phyloP scores from a whole-genome alignment of 768 basidiomycete genomes.

The Cyclocybe cylindracea region DNA sequence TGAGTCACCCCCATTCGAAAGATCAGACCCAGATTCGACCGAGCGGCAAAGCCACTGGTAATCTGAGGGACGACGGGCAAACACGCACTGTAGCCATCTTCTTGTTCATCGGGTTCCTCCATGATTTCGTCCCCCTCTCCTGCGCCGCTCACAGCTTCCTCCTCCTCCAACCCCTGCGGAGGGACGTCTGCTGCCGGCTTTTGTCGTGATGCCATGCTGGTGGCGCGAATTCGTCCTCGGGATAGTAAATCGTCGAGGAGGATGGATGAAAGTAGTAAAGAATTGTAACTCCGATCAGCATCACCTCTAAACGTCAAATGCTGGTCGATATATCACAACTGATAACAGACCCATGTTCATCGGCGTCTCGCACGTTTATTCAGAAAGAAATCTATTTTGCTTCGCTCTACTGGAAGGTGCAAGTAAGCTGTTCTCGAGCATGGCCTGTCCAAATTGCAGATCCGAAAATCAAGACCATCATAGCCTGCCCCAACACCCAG shows the following conservation, averaged over 20 bases:
- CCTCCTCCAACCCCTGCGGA: conserved; percentile 58
- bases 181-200: conserved; percentile 40
- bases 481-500: conserved; percentile 66
- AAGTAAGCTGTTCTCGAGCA: conserved; percentile 46
- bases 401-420: conserved; percentile 35
- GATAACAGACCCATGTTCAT: not conserved
- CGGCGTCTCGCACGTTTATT: conserved; percentile 1
- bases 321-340: too few species aligned
- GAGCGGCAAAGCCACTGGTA: conserved; percentile 12
- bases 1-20: conserved; percentile 7
- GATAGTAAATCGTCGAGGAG: conserved; percentile 12
- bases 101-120: conserved; percentile 79
- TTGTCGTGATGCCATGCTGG: conserved; percentile 41
- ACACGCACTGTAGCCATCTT: conserved; percentile 76
- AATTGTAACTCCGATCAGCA: conserved; percentile 39
- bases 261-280: conserved; percentile 9
- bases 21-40: conserved; percentile 9
- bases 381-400: not conserved
- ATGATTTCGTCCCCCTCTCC: conserved; percentile 76
- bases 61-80: conserved; percentile 25
- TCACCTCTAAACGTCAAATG: too few species aligned
- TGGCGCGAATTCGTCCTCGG: conserved; percentile 14
- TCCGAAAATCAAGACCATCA: conserved; percentile 75
- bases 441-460: conserved; percentile 53
- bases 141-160: conserved; percentile 59